These are phyloP conservation scores for Vanderwaltozyma verrucispora DNA, from an alignment of 805 yeast species.

Conservation along the genomic window DNA sequence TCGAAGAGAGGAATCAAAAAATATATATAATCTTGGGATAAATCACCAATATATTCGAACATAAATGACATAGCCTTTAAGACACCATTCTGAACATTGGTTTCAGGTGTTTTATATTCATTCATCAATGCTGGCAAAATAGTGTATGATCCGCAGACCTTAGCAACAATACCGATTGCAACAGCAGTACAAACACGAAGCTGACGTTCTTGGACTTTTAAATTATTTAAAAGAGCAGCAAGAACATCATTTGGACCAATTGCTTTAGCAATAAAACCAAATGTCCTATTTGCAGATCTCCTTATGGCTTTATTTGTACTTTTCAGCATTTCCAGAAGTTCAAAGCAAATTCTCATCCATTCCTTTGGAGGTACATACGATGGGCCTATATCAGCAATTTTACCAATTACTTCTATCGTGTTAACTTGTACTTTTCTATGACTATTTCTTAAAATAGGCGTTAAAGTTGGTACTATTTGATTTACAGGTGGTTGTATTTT, in stretches of 20 bases:
- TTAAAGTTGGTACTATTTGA: constrained; percentile 75
- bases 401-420: constrained; percentile 68
- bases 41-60: constrained; percentile 82
- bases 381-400: constrained; percentile 69
- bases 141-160: constrained; percentile 84
- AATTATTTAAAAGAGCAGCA: constrained; percentile 69
- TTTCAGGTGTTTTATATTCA: constrained; percentile 86
- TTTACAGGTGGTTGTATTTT: constrained; percentile 69
- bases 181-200: constrained; percentile 95
- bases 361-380: constrained; percentile 83
- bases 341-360: constrained; percentile 96
- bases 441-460: constrained; percentile 83
- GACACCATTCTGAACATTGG: constrained; percentile 91
- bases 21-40: constrained; percentile 72
- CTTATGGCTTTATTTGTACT: constrained; percentile 69
- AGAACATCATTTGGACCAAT: constrained; percentile 95
- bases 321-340: constrained; percentile 77
- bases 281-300: constrained; percentile 77
- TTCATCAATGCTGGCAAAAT: constrained; percentile 92
- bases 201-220: constrained; percentile 92
- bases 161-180: constrained; percentile 95
- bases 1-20: constrained; percentile 70
- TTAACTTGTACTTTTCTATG: constrained; percentile 87
- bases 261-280: constrained; percentile 83
- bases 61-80: constrained; percentile 81